A percentile compares a stretch with the other conserved stretches of the same genome.
phyloP scores from a whole-genome alignment of 2,329 filamentous ascomycete species.

The Cercospora citrullina region DNA sequence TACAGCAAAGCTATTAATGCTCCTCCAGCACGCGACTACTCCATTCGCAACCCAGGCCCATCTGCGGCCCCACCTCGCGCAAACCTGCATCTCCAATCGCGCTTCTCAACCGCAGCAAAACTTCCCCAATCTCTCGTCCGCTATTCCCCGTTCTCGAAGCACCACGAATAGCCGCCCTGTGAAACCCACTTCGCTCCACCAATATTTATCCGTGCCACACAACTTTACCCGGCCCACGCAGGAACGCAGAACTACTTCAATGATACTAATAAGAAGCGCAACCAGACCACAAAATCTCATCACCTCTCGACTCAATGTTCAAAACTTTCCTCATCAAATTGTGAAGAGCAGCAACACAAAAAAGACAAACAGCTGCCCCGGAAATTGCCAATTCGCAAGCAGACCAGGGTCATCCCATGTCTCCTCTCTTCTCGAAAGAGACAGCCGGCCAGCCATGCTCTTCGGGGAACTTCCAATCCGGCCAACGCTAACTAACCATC shows the following conservation, averaged over 20 bases:
- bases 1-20: neutral
- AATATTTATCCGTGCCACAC: too few relatives aligned
- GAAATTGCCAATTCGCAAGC: constrained; percentile 6
- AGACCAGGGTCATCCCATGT: constrained; percentile 1
- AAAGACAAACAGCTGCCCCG: neutral
- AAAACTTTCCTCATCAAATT: too few relatives aligned
- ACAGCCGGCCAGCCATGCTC: neutral
- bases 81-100: neutral
- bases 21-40: neutral
- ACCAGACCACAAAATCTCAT: too few relatives aligned
- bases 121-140: neutral
- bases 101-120: neutral
- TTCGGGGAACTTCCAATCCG: neutral
- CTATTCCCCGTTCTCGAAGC: neutral
- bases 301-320: too few relatives aligned
- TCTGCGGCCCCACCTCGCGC: neutral
- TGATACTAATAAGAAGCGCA: too few relatives aligned
- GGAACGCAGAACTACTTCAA: too few relatives aligned
- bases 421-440: neutral
- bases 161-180: neutral
- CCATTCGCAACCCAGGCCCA: neutral
- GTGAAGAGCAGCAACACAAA: too few relatives aligned
- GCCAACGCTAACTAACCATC: neutral
- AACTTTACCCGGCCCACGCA: too few relatives aligned
- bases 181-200: neutral